These are phyloP conservation scores for Perkinsus chesapeaki DNA, from an alignment of 169 alveolate species.

Conservation along the genomic window DNA sequence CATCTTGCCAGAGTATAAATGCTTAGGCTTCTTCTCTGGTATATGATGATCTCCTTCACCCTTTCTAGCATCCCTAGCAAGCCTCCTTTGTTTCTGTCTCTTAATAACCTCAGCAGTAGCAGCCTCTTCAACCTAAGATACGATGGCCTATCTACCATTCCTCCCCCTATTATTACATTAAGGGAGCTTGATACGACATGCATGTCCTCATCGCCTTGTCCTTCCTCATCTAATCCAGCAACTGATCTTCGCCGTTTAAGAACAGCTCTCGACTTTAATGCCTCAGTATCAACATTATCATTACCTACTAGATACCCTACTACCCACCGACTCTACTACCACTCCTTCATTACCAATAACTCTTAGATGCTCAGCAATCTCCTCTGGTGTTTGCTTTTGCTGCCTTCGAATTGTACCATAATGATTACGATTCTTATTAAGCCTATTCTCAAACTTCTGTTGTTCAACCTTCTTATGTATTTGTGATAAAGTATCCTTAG, in stretches of 20 bases:
- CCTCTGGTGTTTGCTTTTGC: neutral
- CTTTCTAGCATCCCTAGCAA: constrained; percentile 32
- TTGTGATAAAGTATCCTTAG: constrained; percentile 18
- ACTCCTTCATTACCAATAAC: neutral
- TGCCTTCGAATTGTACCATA: constrained; percentile 13
- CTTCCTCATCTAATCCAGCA: neutral
- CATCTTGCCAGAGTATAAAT: constrained; percentile 93
- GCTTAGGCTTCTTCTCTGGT: constrained; percentile 80
- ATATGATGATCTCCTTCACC: constrained; percentile 85
- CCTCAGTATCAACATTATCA: neutral
- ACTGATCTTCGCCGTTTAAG: constrained; percentile 1
- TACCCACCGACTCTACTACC: neutral
- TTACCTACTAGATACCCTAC: neutral
- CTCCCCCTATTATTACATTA: neutral
- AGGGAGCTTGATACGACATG: neutral
- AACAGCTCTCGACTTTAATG: neutral
- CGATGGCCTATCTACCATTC: neutral
- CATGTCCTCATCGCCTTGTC: neutral
- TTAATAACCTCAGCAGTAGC: constrained; percentile 3
- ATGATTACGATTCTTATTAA: constrained; percentile 17
- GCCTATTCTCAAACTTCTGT: constrained; percentile 17
- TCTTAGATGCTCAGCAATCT: neutral
- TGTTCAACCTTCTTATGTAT: constrained; percentile 20
- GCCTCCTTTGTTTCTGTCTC: constrained; percentile 18
- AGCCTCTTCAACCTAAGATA: constrained; percentile 10